Evolutionary conservation across 2,329 filamentous ascomycete species (phyloP).

Genomic region (Gremmenia infestans): DNA sequence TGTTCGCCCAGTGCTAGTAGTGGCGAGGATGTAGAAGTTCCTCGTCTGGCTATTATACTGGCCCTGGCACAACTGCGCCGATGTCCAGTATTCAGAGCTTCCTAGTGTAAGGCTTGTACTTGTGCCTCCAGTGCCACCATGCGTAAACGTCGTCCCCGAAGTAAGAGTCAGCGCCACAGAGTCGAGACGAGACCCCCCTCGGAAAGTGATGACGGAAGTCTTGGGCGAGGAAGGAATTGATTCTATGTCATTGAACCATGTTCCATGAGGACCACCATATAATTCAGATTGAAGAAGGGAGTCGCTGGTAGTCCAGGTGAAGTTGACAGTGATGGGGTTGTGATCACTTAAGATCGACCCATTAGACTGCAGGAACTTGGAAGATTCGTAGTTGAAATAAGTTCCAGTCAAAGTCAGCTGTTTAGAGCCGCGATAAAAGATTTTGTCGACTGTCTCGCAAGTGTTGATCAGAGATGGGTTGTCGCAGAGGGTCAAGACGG

Average conservation of each 20-base stretch:
- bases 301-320: conserved; percentile 39
- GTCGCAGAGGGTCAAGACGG: conserved; percentile 42
- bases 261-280: conserved; percentile 45
- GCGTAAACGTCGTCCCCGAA: conserved; percentile 44
- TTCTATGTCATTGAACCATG: conserved; percentile 51
- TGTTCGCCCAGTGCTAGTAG: conserved; percentile 44
- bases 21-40: conserved; percentile 51
- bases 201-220: conserved; percentile 38
- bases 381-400: conserved; percentile 50
- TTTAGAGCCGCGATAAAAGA: conserved; percentile 49
- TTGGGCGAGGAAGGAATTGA: conserved; percentile 32
- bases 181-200: conserved; percentile 46
- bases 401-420: conserved; percentile 43
- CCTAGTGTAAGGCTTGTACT: conserved; percentile 39
- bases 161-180: conserved; percentile 42
- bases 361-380: conserved; percentile 51
- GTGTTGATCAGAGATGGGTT: conserved; percentile 49
- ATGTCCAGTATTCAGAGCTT: conserved; percentile 43
- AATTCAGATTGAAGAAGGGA: conserved; percentile 41
- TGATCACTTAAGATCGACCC: conserved; percentile 58
- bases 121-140: conserved; percentile 50
- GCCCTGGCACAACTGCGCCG: conserved; percentile 46
- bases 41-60: conserved; percentile 42
- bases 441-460: conserved; percentile 65
- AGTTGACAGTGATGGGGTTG: conserved; percentile 56